Evolutionary conservation across 768 basidiomycete species (phyloP), one percentile per base, ranked within the genome.

Genomic region (Rhodosporidiobolus odoratus): DNA sequence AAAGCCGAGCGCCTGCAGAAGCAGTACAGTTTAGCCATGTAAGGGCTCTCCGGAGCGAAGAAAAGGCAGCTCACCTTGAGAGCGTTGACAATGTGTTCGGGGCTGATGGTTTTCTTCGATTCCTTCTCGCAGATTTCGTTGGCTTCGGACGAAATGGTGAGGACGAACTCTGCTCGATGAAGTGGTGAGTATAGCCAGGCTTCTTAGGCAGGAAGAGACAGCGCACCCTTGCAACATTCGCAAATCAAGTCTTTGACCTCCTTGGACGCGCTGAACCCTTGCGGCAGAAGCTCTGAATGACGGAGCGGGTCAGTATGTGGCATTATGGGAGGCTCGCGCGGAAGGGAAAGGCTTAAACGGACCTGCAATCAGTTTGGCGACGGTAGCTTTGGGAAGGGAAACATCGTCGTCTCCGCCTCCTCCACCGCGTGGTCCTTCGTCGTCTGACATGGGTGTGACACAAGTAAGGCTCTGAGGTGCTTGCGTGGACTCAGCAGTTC

Each of bases 51-150:
- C 37, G 57, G 52, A 65, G 61, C 62, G 15, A 35, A 19, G 60
- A 40, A 30, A 30, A 10, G 13, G 21, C 34, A 25, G 80, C 84
- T 61, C 66, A 90, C 94, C 83, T 92, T 92, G 65, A 99, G 83
- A 9, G 96, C 96, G 32, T 85, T 82, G 38, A 97, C 89, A 53
- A 98, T 93, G 78, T 99, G 96, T 76, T 99, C 96, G 2, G 96
- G 96, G 8, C 92, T 90, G 76, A 99, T 98, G 1, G 96, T 99
- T 83, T 99, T 99, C 83, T 96, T 97, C 34, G 92, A 91, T 78
- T 95, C 93, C 79, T 92, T 89, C 78, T 98, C 96, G 78, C 96
- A 99, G 71, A 97, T 91, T 75, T 97, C 92, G 79, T 98, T 98
- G 62, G 96, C 92, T 79, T 97, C 92, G 15, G 93, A 92, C 25